Base-by-base conservation (phyloP, 495 filamentous ascomycete genomes). In the Neurospora pannonica region DNA sequence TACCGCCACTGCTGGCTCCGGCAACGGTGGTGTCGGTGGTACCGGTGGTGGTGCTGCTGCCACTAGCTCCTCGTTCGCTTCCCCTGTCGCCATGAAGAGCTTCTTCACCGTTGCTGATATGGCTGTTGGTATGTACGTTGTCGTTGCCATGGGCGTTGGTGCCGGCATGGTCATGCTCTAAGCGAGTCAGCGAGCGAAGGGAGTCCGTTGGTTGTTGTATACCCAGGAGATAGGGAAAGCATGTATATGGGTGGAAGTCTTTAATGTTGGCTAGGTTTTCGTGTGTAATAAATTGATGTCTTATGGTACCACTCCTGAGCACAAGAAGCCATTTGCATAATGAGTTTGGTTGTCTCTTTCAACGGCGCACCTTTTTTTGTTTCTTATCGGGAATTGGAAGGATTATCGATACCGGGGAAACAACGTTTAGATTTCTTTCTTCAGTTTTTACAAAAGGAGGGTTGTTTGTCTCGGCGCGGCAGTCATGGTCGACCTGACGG, bases 111-210 rank as follows among this genome's bases (percentile, higher is more conserved):
- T 92, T 73, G 92, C 92, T 39, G 82, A 88, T 74, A 81, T 93
- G 81, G 89, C 88, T 67, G 75, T 95, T 24, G 90, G 92, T 77
- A 85, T 88, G 9, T 97, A 95, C 78, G 78, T 91, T 38, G 77
- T 92, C 46, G 88, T 87, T 39, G 93, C 93, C 36, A 83, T 90
- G 78, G 81, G 89, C 38, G 88, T 91, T 43, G 94, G 93, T 78
- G 88, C 86, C 72, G 89, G 87, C 71, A 94, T 97, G 92, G 85
- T 95, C 72, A 78, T 94, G 77, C 82, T 97, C 82, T 97, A 91
- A 88, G 54, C 54, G 6, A 67, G 54, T 31, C 31, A 67, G 28
- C 5, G 5, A 71, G 13, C 24, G 37, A 28, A 34, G 21, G 71
- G 43, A 69, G 28, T 72, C n/a, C n/a, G 43, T 37, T 60, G 70